Evolutionary conservation across 2,329 filamentous ascomycete species (phyloP).

Genomic region (Alternaria sp.): DNA sequence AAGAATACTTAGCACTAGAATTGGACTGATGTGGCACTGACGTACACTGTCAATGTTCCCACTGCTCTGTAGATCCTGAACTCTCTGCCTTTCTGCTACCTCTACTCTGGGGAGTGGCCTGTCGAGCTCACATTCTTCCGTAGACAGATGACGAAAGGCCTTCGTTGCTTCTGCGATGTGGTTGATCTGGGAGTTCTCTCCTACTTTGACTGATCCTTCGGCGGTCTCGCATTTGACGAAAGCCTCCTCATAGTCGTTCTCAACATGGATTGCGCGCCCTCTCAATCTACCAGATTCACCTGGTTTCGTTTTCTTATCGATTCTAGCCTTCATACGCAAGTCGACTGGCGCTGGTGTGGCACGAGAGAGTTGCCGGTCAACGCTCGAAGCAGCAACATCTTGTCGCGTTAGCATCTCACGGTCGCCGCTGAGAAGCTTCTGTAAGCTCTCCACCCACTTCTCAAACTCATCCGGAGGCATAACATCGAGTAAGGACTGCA

Average conservation of each 20-base stretch:
- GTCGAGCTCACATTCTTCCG: not conserved
- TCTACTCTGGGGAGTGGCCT: not conserved
- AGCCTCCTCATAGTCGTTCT: not conserved
- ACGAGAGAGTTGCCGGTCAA: not conserved
- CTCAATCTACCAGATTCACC: not conserved
- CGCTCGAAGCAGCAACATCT: not conserved
- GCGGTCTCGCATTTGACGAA: slow-evolving; percentile 7
- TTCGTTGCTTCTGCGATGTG: not conserved
- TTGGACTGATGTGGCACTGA: not conserved
- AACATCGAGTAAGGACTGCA: slow-evolving; percentile 18
- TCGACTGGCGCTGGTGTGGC: slow-evolving; percentile 17
- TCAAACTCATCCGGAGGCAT: slow-evolving; percentile 18
- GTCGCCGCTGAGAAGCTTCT: slow-evolving; percentile 29
- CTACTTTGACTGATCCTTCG: not conserved
- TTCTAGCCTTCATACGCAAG: not conserved
- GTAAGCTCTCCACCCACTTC: slow-evolving; percentile 28
- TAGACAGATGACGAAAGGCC: slow-evolving; percentile 7
- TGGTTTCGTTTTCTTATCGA: not conserved
- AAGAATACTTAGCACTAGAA: not conserved
- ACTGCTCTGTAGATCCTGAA: not conserved
- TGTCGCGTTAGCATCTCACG: slow-evolving; percentile 28
- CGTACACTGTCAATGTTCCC: not conserved
- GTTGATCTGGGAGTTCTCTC: not conserved
- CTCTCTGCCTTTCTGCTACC: not conserved
- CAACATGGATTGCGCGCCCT: not conserved